phyloP scores from a whole-genome alignment of 768 basidiomycete genomes.

The Nidularia sp. region DNA sequence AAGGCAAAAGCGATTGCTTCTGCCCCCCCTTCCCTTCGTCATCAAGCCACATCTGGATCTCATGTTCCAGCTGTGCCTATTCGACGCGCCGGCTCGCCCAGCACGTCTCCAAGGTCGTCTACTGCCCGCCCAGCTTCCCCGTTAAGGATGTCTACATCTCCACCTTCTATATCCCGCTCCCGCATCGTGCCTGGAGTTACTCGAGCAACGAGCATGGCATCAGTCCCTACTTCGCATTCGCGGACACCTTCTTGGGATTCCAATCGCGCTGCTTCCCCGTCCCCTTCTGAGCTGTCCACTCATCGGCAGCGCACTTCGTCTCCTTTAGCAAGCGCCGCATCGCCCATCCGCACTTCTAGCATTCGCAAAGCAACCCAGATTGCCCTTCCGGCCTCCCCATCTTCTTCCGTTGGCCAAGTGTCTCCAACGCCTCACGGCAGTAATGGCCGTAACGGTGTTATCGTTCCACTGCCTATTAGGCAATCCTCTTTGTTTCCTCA shows the following conservation, averaged over 20 bases:
- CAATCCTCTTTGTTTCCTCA: slow-evolving; percentile 41
- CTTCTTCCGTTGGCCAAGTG: slow-evolving; percentile 22
- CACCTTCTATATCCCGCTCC: slow-evolving; percentile 39
- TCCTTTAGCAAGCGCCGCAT: slow-evolving; percentile 32
- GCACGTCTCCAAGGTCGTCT: slow-evolving; percentile 29
- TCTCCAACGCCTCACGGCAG: slow-evolving; percentile 23
- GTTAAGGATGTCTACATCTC: slow-evolving; percentile 41
- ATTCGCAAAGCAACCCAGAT: slow-evolving; percentile 36
- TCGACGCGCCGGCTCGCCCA: slow-evolving; percentile 40
- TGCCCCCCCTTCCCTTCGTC: slow-evolving; percentile 74
- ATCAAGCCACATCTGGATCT: slow-evolving; percentile 76
- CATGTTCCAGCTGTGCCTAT: slow-evolving; percentile 51
- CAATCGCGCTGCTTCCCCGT: slow-evolving; percentile 33
- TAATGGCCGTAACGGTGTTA: slow-evolving; percentile 14
- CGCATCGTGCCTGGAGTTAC: slow-evolving; percentile 37
- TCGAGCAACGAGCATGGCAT: slow-evolving; percentile 39
- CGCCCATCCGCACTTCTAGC: slow-evolving; percentile 24
- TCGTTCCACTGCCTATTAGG: slow-evolving; percentile 32
- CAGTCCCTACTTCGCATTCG: slow-evolving; percentile 27
- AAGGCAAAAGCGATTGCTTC: slow-evolving; percentile 83
- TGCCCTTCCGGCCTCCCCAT: slow-evolving; percentile 32
- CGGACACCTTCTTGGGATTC: slow-evolving; percentile 34
- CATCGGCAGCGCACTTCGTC: slow-evolving; percentile 46
- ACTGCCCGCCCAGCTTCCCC: slow-evolving; percentile 43
- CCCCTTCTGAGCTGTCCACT: slow-evolving; percentile 30